These are phyloP conservation scores for Nothophaeocryptopus gaeumannii DNA, from an alignment of 2,329 filamentous ascomycete species.

Conservation along the genomic window DNA sequence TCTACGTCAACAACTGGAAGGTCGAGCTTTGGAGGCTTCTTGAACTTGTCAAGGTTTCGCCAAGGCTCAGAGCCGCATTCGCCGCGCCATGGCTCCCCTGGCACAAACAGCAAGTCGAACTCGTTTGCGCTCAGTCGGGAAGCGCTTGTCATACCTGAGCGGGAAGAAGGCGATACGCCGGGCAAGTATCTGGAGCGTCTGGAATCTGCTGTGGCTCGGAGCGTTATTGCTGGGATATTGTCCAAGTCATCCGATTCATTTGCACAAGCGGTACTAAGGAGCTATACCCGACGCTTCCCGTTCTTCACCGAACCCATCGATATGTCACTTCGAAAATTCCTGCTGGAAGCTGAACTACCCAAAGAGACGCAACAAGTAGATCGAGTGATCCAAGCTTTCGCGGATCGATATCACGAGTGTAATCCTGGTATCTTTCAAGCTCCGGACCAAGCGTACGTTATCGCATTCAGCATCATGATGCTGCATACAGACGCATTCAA, in stretches of 20 bases:
- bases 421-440: constrained; percentile 92
- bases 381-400: constrained; percentile 87
- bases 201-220: constrained; percentile 74
- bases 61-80: constrained; percentile 73
- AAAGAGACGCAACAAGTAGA: constrained; percentile 99
- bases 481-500: constrained; percentile 99
- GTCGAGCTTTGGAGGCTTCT: constrained; percentile 87
- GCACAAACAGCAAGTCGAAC: constrained; percentile 74
- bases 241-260: constrained; percentile 86
- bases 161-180: constrained; percentile 83
- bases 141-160: constrained; percentile 67
- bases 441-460: constrained; percentile 95
- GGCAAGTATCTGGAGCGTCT: constrained; percentile 83
- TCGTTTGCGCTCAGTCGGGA: constrained; percentile 76
- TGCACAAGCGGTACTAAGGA: constrained; percentile 76
- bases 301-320: constrained; percentile 98
- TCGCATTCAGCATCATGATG: constrained; percentile 93
- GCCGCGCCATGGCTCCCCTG: constrained; percentile 68
- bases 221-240: constrained; percentile 78
- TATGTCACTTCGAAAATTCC: constrained; percentile 90
- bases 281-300: constrained; percentile 90
- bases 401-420: constrained; percentile 95
- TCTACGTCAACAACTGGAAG: constrained; percentile 82
- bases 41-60: constrained; percentile 73
- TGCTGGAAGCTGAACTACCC: constrained; percentile 94